phyloP scores from a whole-genome alignment of 139 green algal genomes.

The Micractinium conductrix region DNA sequence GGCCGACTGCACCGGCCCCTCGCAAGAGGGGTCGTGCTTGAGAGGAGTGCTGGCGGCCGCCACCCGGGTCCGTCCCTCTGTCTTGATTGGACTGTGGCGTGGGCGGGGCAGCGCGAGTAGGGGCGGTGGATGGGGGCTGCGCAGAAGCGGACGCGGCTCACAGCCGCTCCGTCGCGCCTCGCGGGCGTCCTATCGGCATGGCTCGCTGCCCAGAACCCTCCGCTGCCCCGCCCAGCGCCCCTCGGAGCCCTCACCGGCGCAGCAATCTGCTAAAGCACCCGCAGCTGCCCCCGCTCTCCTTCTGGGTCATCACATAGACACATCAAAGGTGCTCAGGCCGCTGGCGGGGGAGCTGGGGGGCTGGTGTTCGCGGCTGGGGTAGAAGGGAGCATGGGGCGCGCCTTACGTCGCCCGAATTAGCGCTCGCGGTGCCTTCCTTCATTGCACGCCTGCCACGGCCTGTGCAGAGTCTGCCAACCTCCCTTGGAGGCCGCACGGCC shows the following conservation, averaged over 20 bases:
- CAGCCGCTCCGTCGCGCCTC: too few relatives aligned
- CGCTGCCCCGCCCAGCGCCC: background rate
- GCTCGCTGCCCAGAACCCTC: background rate
- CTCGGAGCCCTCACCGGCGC: background rate
- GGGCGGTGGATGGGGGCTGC: background rate
- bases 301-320: background rate
- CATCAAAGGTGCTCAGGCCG: too few relatives aligned
- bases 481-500: too few relatives aligned
- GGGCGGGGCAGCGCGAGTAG: background rate
- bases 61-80: background rate
- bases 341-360: too few relatives aligned
- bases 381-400: too few relatives aligned
- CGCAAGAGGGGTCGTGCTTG: background rate
- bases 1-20: conserved; percentile 10
- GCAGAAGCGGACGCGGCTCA: background rate
- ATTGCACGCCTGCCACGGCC: too few relatives aligned
- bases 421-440: too few relatives aligned
- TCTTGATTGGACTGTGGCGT: conserved; percentile 16
- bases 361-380: too few relatives aligned
- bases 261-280: conserved; percentile 29
- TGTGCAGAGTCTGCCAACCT: too few relatives aligned
- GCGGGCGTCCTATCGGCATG: background rate
- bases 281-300: background rate
- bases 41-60: conserved; percentile 10
- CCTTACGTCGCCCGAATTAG: too few relatives aligned